Percentiles rank a stretch among this genome's conserved stretches.
Evolutionary conservation across 1,139 yeast genomes (phyloP).

Genomic region (Diutina scorzettiae): DNA sequence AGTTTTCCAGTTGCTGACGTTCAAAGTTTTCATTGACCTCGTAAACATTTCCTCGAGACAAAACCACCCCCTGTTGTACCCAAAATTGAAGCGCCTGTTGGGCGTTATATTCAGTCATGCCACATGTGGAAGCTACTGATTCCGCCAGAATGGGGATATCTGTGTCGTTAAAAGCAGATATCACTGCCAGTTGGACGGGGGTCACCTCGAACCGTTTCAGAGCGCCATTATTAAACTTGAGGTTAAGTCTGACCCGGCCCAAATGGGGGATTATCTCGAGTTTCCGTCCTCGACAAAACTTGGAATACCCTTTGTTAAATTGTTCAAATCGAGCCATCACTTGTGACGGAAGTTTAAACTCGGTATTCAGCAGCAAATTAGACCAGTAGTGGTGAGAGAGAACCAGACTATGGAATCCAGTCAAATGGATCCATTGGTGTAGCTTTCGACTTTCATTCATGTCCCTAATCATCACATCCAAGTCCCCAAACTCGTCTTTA

Average conservation of each 20-base stretch:
- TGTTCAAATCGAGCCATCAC: conserved; percentile 25
- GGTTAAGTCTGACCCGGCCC: conserved; percentile 51
- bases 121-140: conserved; percentile 13
- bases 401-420: neutral
- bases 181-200: conserved; percentile 61
- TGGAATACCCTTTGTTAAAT: conserved; percentile 31
- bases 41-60: conserved; percentile 17
- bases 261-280: conserved; percentile 46
- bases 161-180: conserved; percentile 38
- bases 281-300: conserved; percentile 43
- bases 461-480: conserved; percentile 83
- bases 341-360: conserved; percentile 27
- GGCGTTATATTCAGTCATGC: conserved; percentile 28
- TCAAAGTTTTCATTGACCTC: conserved; percentile 12
- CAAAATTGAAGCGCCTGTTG: conserved; percentile 39
- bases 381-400: conserved; percentile 13
- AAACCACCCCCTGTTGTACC: conserved; percentile 39
- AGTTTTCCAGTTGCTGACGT: neutral
- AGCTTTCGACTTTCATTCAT: conserved; percentile 39
- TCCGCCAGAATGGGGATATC: conserved; percentile 16
- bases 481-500: conserved; percentile 46
- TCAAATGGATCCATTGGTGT: conserved; percentile 12
- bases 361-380: conserved; percentile 14
- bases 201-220: conserved; percentile 34
- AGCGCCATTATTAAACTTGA: conserved; percentile 33